phyloP scores from a whole-genome alignment of 1,284 basidiomycete species.

The Dichomitus squalens region DNA sequence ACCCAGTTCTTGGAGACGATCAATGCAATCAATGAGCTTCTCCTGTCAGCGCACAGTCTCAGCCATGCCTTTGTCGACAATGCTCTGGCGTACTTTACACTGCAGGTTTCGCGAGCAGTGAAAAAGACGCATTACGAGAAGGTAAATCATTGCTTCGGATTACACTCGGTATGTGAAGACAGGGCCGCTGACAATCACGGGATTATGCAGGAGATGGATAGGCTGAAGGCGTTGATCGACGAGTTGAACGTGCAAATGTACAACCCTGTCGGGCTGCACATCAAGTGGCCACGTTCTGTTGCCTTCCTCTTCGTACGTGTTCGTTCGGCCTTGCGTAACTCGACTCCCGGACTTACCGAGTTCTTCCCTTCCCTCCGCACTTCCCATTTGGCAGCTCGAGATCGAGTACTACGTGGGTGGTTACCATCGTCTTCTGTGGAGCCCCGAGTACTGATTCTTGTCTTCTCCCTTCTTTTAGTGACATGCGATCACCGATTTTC shows the following conservation, averaged over 20 bases:
- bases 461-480: background rate
- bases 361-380: background rate
- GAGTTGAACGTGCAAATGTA: constrained; percentile 68
- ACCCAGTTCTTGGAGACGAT: constrained; percentile 85
- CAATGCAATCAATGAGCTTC: constrained; percentile 79
- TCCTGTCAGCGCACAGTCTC: constrained; percentile 78
- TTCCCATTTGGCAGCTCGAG: constrained; percentile 73
- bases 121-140: constrained; percentile 73
- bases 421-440: background rate
- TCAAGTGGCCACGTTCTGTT: constrained; percentile 77
- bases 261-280: constrained; percentile 80
- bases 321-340: background rate
- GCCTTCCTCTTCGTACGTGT: constrained; percentile 84
- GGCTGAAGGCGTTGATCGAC: constrained; percentile 60
- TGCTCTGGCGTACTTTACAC: constrained; percentile 65
- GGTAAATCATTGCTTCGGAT: constrained; percentile 43
- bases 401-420: constrained; percentile 73
- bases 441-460: no score
- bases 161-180: no score
- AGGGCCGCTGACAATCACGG: background rate
- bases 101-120: constrained; percentile 73
- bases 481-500: background rate
- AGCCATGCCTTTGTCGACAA: constrained; percentile 68
- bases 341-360: background rate
- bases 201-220: constrained; percentile 70